Evolutionary conservation across 2,329 filamentous ascomycete species (phyloP).

Genomic region (Phialemoniopsis sp.): DNA sequence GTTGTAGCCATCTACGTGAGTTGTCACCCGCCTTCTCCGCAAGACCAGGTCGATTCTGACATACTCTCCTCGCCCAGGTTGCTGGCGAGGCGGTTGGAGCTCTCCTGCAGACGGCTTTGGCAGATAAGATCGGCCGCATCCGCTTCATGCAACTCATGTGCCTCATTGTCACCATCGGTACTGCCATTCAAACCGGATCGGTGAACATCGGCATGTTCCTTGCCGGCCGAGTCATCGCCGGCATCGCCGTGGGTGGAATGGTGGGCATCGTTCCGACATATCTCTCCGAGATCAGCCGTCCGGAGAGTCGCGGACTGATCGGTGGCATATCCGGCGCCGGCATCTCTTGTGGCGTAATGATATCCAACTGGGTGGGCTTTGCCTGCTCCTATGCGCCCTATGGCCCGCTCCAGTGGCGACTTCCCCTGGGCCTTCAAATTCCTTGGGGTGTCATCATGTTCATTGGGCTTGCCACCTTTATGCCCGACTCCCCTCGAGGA

Average conservation of each 20-base stretch:
- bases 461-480: constrained; percentile 44
- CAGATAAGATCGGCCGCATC: constrained; percentile 45
- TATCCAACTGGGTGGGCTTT: constrained; percentile 52
- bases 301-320: constrained; percentile 43
- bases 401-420: constrained; percentile 46
- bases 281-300: constrained; percentile 47
- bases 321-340: constrained; percentile 50
- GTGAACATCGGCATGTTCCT: constrained; percentile 50
- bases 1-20: constrained; percentile 55
- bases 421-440: constrained; percentile 48
- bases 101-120: constrained; percentile 45
- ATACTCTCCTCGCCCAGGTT: too few relatives aligned
- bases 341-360: constrained; percentile 50
- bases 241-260: constrained; percentile 40
- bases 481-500: constrained; percentile 49
- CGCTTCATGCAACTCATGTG: constrained; percentile 50
- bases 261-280: constrained; percentile 50
- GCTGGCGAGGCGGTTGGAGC: constrained; percentile 53
- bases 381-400: constrained; percentile 48
- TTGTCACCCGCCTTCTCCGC: too few relatives aligned
- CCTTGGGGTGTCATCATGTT: constrained; percentile 52
- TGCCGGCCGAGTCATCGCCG: constrained; percentile 39
- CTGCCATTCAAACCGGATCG: constrained; percentile 46
- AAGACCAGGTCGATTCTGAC: too few relatives aligned
- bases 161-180: constrained; percentile 47